These are phyloP conservation scores for Kwoniella heveanensis DNA, from an alignment of 768 basidiomycete species.

Conservation along the genomic window DNA sequence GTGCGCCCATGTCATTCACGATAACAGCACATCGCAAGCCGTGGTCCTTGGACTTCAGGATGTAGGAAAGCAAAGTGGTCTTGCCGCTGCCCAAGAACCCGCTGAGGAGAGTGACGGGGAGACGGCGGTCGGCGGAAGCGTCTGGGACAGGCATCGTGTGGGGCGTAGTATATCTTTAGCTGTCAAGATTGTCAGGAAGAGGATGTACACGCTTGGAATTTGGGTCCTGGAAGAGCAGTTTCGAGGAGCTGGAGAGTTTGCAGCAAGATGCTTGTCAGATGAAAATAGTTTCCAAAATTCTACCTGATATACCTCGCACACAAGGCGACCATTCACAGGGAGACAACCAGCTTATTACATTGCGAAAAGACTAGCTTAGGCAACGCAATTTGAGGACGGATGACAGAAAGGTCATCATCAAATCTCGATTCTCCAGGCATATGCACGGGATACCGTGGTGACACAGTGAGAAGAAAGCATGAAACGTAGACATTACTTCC, in stretches of 20 bases:
- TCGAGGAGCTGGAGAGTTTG: not conserved
- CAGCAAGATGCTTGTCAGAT: not conserved
- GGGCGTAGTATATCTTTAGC: too few relatives aligned
- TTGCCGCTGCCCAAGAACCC: constrained; percentile 55
- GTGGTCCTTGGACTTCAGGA: constrained; percentile 49
- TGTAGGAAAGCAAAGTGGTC: constrained; percentile 50
- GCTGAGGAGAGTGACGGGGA: constrained; percentile 54
- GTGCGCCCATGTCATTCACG: constrained; percentile 54
- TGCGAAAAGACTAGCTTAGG: too few relatives aligned
- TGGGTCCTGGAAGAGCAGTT: not conserved
- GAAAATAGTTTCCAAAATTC: not conserved
- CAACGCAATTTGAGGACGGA: not conserved
- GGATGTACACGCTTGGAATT: not conserved
- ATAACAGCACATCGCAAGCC: constrained; percentile 48
- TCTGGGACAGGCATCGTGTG: constrained; percentile 30
- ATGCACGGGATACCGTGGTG: not conserved
- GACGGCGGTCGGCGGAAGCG: constrained; percentile 32
- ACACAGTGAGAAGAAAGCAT: not conserved
- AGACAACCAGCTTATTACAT: too few relatives aligned
- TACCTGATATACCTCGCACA: not conserved
- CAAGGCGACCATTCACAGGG: not conserved
- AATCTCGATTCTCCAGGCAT: not conserved
- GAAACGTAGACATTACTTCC: too few relatives aligned
- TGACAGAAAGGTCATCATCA: not conserved
- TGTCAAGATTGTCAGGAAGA: constrained; percentile 8